Conservation (phyloP, 148 eudicot species). For the Pharnaceum exiguum region DNA sequence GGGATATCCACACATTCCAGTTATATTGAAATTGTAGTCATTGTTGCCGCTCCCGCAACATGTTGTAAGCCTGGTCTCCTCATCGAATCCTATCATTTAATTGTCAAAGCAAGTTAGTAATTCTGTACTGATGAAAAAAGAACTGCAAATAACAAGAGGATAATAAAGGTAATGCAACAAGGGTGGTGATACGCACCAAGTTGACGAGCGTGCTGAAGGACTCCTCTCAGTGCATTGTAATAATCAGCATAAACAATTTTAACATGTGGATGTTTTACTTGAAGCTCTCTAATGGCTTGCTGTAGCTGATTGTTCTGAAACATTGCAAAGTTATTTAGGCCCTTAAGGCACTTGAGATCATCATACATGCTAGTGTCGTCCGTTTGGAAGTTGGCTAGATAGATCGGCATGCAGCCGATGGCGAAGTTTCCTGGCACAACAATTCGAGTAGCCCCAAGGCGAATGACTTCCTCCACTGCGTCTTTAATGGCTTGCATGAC, state of each 20-base stretch:
- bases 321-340: background rate
- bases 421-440: slow-evolving; percentile 21
- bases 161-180: background rate
- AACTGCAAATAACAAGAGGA: slow-evolving; percentile 10
- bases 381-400: background rate
- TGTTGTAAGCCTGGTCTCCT: background rate
- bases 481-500: slow-evolving; percentile 13
- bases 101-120: background rate
- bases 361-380: slow-evolving; percentile 13
- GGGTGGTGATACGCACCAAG: background rate
- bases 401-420: slow-evolving; percentile 7
- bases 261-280: background rate
- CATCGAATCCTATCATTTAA: slow-evolving; percentile 6
- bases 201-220: slow-evolving; percentile 1
- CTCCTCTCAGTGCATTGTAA: slow-evolving; percentile 1
- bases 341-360: slow-evolving; percentile 15
- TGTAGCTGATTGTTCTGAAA: slow-evolving; percentile 4
- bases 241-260: slow-evolving; percentile 12
- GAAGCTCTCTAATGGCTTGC: slow-evolving; percentile 7
- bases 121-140: background rate
- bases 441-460: slow-evolving; percentile 6
- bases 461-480: slow-evolving; percentile 18
- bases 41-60: slow-evolving; percentile 18
- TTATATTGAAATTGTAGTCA: background rate
- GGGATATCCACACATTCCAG: background rate